phyloP scores from a whole-genome alignment of 108 stramenopile genomes.

The Cyclotella atomus region DNA sequence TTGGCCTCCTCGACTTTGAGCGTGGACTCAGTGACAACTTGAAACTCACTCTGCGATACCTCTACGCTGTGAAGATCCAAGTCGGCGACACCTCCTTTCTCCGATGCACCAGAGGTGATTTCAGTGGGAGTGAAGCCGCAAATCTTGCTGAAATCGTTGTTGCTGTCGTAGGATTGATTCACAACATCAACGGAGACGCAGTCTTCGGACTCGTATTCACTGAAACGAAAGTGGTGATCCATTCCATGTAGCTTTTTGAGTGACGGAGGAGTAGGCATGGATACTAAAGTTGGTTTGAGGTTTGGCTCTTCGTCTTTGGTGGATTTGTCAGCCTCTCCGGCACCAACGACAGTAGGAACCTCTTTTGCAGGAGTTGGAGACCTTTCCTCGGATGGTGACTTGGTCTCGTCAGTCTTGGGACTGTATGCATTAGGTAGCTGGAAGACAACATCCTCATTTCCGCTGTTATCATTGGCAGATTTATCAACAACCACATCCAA shows the following conservation, averaged over 20 bases:
- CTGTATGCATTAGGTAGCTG: neutral
- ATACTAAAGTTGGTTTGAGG: neutral
- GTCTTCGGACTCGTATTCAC: constrained; percentile 2
- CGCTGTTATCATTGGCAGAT: too few species aligned
- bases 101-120: neutral
- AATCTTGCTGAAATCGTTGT: neutral
- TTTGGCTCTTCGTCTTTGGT: neutral
- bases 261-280: neutral
- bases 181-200: neutral
- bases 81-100: neutral
- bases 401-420: neutral
- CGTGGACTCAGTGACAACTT: neutral
- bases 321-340: neutral
- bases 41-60: constrained; percentile 7
- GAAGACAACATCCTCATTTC: neutral
- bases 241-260: neutral
- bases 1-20: neutral
- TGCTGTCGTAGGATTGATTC: neutral
- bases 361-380: neutral
- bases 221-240: neutral
- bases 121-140: neutral
- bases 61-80: constrained; percentile 21
- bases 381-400: neutral
- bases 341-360: neutral
- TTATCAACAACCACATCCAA: too few species aligned